These are phyloP conservation scores for Moesziomyces sp. DNA, from an alignment of 1,284 basidiomycete species.

Conservation along the genomic window DNA sequence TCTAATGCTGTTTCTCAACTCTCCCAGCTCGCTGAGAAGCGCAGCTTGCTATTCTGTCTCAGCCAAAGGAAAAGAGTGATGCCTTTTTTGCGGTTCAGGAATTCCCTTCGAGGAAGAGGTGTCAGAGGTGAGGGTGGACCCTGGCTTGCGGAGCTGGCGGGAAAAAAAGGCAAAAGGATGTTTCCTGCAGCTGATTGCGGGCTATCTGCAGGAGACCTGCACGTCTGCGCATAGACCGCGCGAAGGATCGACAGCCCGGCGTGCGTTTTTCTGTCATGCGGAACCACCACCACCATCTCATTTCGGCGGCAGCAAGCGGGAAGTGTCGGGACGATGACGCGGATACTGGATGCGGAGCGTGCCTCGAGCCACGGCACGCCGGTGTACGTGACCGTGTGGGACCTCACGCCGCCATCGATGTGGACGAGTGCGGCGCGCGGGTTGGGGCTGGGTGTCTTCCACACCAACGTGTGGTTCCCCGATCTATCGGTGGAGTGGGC, in stretches of 20 bases:
- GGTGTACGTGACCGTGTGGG: conserved; percentile 32
- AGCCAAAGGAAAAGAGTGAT: too few species aligned
- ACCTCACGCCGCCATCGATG: conserved; percentile 15
- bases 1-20: too few species aligned
- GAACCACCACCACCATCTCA: background rate
- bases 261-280: too few species aligned
- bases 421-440: conserved; percentile 7
- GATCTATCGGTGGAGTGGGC: conserved; percentile 25
- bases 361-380: conserved; percentile 19
- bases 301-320: background rate
- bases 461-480: conserved; percentile 26
- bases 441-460: conserved; percentile 30
- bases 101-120: too few species aligned
- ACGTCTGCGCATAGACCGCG: background rate
- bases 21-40: too few species aligned
- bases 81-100: too few species aligned
- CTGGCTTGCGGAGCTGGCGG: too few species aligned
- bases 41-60: too few species aligned
- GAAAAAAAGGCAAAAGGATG: background rate
- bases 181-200: background rate
- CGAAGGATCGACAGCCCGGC: background rate
- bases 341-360: conserved; percentile 1
- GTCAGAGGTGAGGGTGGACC: too few species aligned
- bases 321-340: background rate
- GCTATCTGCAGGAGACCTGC: background rate